Percentiles rank a stretch among this genome's conserved stretches.
phyloP scores from a whole-genome alignment of 768 basidiomycete genomes.

The Boletus subcaerulescens region DNA sequence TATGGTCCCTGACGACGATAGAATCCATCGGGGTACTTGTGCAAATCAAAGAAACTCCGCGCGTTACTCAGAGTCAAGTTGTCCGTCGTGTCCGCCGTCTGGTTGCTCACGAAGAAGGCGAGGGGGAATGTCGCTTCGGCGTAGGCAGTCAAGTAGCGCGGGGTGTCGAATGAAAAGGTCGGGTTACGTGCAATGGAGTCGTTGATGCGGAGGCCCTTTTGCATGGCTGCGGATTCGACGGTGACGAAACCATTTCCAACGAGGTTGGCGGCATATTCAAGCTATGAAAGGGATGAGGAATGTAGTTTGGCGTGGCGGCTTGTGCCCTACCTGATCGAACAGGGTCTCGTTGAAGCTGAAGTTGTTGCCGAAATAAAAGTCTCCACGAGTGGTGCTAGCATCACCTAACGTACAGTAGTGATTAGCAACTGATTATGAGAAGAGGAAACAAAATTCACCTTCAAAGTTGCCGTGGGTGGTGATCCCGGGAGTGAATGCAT shows the following conservation, averaged over 20 bases:
- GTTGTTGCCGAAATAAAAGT: slow-evolving; percentile 27
- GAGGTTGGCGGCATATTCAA: slow-evolving; percentile 15
- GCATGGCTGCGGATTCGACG: slow-evolving; percentile 19
- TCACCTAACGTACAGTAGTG: slow-evolving; percentile 11
- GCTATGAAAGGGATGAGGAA: slow-evolving; percentile 6
- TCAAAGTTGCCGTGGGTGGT: slow-evolving; percentile 26
- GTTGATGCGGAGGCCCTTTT: slow-evolving; percentile 23
- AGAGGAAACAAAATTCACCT: slow-evolving; percentile 2
- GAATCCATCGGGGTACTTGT: slow-evolving; percentile 20
- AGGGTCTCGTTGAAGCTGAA: slow-evolving; percentile 26
- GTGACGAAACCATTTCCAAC: slow-evolving; percentile 20
- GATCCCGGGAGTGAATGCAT: slow-evolving; percentile 14
- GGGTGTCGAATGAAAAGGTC: slow-evolving; percentile 20
- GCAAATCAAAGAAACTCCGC: slow-evolving; percentile 16
- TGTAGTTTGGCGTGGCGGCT: background rate
- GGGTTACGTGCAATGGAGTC: slow-evolving; percentile 27
- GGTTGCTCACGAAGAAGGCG: slow-evolving; percentile 25
- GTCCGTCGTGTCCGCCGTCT: slow-evolving; percentile 17
- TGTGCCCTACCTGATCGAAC: slow-evolving; percentile 15
- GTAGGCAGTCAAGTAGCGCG: slow-evolving; percentile 20
- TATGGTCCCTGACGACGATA: slow-evolving; percentile 18
- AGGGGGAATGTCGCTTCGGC: slow-evolving; percentile 24
- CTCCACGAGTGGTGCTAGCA: slow-evolving; percentile 23
- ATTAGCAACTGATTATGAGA: background rate
- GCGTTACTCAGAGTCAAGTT: slow-evolving; percentile 15